Base-by-base conservation (phyloP, 345 rosid genomes). In the Adansonia digitata region DNA sequence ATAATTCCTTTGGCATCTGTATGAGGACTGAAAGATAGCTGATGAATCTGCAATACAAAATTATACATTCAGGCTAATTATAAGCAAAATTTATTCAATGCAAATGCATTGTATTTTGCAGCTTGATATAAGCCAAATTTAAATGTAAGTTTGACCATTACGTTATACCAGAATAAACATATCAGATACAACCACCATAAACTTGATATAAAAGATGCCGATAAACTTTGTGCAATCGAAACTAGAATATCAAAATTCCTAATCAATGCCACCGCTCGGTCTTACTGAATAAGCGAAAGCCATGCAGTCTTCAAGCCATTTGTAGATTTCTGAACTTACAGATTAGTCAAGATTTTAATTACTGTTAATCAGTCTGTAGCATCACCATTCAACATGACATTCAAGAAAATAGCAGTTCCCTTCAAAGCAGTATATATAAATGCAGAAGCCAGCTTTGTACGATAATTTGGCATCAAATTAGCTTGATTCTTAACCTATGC, bases 1-100 rank as follows among this genome's bases (percentile, higher is more conserved):
- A 95, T 93, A 62, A 95, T 95, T 71, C 99, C 99, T 84, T 93
- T 95, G 29, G 92, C 86, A 78, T 95, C 99, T 22, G 98, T 95
- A 79, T 95, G 99, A 67, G 99, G 91, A 84, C 96, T 95, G 85
- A 95, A 93, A 51, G 99, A 88, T 78, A 95, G 79, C 78, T 93
- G 98, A 80, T 91, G 98, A 80, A 93, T 88, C 99, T 95, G 84
- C 77, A 79, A 72, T 0, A 68, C 17, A 81, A 77, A n/a, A 43
- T 67, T 11, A 48, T 4, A 22, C 5, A 15, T 9, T 69, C 46
- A 79, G 22, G 64, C 3, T 2, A 3, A 55, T 51, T 13, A 43
- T 22, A 53, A 46, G 51, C 31, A 20, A 39, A 71, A 75, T 6
- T 61, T 61, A 18, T 63, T 8, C 9, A 26, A 37, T 61, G 24